Evolutionary conservation across 140 eudicot genomes (phyloP).

Genomic region (Anethum foeniculum): DNA sequence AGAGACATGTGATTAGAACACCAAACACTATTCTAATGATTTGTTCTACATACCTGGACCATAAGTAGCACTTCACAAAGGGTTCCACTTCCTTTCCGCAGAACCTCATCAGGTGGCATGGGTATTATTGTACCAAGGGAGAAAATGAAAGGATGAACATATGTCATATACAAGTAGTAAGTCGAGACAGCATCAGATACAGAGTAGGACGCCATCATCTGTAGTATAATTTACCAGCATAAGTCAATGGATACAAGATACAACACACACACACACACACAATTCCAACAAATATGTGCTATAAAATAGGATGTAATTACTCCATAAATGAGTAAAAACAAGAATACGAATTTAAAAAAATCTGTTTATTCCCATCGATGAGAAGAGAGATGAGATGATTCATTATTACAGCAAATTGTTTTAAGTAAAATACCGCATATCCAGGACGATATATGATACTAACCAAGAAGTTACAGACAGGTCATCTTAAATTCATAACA

Average conservation of each 20-base stretch:
- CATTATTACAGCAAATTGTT: neutral
- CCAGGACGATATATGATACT: neutral
- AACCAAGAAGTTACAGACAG: neutral
- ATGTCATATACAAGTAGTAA: conserved; percentile 97
- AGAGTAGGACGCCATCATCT: conserved; percentile 99
- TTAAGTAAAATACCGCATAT: neutral
- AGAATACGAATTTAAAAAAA: neutral
- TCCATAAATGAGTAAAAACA: neutral
- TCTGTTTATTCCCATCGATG: neutral
- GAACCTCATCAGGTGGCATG: conserved; percentile 97
- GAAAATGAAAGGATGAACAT: conserved; percentile 96
- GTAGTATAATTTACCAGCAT: conserved; percentile 17
- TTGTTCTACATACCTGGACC: conserved; percentile 72
- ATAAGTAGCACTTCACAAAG: conserved; percentile 99
- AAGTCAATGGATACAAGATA: neutral
- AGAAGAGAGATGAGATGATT: neutral
- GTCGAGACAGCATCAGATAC: conserved; percentile 99
- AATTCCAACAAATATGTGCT: neutral
- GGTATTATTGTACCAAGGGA: conserved; percentile 98
- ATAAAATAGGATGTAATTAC: neutral
- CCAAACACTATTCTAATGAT: neutral
- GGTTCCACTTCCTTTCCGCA: conserved; percentile 99
- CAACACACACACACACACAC: neutral
- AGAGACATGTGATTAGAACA: neutral
- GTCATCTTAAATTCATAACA: neutral